Conservation (phyloP, 2,329 filamentous ascomycete species). For the Phialophora tarda region DNA sequence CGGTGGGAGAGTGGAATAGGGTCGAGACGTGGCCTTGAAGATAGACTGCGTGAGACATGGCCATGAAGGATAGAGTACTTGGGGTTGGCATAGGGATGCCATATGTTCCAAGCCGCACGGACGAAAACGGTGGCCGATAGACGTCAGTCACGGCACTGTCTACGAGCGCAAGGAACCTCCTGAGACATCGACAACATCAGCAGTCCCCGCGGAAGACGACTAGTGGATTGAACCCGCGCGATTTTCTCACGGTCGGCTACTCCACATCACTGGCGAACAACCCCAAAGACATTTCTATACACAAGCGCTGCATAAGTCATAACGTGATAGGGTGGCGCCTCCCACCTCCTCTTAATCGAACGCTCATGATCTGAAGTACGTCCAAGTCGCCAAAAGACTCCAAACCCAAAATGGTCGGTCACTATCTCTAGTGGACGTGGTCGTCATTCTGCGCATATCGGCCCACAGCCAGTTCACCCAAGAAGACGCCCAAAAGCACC, state of each 20-base stretch:
- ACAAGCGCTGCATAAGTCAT: constrained; percentile 1
- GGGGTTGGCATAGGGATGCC: no score
- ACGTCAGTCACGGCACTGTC: neutral
- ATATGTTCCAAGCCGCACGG: no score
- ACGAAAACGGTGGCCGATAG: no score
- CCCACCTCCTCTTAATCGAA: neutral
- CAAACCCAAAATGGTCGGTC: neutral
- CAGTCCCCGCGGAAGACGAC: neutral
- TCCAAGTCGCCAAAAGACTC: neutral
- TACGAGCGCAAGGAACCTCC: neutral
- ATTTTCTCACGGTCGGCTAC: neutral
- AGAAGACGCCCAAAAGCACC: constrained; percentile 76
- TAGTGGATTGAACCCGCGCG: neutral
- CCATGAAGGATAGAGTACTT: neutral
- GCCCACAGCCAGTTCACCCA: constrained; percentile 83
- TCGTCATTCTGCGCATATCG: constrained; percentile 64
- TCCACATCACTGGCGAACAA: neutral
- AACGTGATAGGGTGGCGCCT: neutral
- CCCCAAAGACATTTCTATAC: neutral
- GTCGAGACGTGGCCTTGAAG: constrained; percentile 69
- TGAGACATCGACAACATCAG: neutral
- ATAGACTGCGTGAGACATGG: neutral
- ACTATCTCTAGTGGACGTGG: constrained; percentile 48
- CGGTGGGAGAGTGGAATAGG: constrained; percentile 65
- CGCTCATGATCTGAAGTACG: neutral